These are phyloP conservation scores for Ananas comosus DNA, from an alignment of 176 grass and related monocot genomes.

Conservation along the genomic window DNA sequence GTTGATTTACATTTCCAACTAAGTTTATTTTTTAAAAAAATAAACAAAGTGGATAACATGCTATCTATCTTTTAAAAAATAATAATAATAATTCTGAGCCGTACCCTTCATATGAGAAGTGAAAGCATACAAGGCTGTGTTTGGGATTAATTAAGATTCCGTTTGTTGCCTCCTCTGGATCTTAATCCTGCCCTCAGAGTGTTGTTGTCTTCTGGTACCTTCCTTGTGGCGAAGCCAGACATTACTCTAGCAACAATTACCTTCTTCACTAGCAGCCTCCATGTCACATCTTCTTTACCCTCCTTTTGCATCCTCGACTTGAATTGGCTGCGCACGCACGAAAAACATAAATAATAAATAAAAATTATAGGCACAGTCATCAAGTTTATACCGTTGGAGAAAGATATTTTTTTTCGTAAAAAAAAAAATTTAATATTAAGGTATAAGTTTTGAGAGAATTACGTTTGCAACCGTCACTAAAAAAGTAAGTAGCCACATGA, in stretches of 20 bases:
- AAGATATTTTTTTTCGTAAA: background rate
- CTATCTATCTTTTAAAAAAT: no score
- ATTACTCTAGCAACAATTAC: conserved; percentile 37
- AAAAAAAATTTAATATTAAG: background rate
- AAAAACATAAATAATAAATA: background rate
- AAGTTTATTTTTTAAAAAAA: no score
- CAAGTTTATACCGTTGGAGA: background rate
- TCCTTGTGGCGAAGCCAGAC: conserved; percentile 30
- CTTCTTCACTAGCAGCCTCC: conserved; percentile 65
- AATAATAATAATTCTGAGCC: no score
- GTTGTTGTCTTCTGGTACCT: conserved; percentile 9
- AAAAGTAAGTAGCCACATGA: background rate
- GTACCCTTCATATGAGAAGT: no score
- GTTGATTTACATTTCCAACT: no score
- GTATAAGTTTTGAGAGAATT: background rate
- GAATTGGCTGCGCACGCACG: conserved; percentile 37
- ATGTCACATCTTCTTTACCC: conserved; percentile 49
- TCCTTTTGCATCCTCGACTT: conserved; percentile 33
- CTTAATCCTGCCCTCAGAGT: conserved; percentile 31
- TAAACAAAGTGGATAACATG: no score
- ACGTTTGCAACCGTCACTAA: background rate
- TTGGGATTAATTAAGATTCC: background rate
- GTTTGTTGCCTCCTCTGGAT: conserved; percentile 17
- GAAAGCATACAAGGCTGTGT: no score
- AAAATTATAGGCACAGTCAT: background rate